A percentile compares a stretch with the other conserved stretches of the same genome.
Conservation (phyloP, 2,329 filamentous ascomycete species). For the Colletotrichum lupini region DNA sequence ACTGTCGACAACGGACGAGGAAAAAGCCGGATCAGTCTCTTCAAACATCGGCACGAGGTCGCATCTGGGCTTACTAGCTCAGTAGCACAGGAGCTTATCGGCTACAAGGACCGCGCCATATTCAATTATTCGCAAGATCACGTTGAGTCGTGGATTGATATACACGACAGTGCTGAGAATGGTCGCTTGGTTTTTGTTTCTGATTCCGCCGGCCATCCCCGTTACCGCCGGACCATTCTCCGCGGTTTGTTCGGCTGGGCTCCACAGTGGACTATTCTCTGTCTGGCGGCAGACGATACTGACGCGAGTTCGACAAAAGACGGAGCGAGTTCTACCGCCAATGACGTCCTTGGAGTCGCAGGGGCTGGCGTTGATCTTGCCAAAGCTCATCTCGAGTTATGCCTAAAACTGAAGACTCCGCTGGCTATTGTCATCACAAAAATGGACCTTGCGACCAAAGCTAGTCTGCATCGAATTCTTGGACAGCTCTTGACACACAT, state of each 20-base stretch:
- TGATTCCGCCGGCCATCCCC: slow-evolving; percentile 90
- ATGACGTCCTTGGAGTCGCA: slow-evolving; percentile 62
- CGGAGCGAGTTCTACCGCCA: slow-evolving; percentile 59
- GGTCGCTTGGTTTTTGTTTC: slow-evolving; percentile 88
- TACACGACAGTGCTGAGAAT: slow-evolving; percentile 80
- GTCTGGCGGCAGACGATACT: slow-evolving; percentile 82
- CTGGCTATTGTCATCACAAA: slow-evolving; percentile 90
- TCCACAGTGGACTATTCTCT: slow-evolving; percentile 92
- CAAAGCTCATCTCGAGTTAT: slow-evolving; percentile 85
- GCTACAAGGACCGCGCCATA: slow-evolving; percentile 73
- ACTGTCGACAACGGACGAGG: slow-evolving; percentile 92
- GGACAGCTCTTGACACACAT: slow-evolving; percentile 79
- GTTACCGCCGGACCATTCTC: slow-evolving; percentile 89
- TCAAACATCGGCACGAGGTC: slow-evolving; percentile 95
- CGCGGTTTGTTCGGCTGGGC: slow-evolving; percentile 95
- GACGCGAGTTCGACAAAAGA: slow-evolving; percentile 50
- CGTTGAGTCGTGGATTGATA: slow-evolving; percentile 93
- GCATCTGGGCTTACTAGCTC: slow-evolving; percentile 93
- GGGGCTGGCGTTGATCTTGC: slow-evolving; percentile 76
- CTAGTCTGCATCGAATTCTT: slow-evolving; percentile 76
- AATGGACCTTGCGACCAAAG: slow-evolving; percentile 83
- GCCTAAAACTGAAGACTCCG: slow-evolving; percentile 81
- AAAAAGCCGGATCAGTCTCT: slow-evolving; percentile 85
- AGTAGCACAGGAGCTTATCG: slow-evolving; percentile 91
- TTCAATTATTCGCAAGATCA: slow-evolving; percentile 90